Conservation (phyloP, 1,284 basidiomycete species). For the Pyrrhoderma lamaoense region DNA sequence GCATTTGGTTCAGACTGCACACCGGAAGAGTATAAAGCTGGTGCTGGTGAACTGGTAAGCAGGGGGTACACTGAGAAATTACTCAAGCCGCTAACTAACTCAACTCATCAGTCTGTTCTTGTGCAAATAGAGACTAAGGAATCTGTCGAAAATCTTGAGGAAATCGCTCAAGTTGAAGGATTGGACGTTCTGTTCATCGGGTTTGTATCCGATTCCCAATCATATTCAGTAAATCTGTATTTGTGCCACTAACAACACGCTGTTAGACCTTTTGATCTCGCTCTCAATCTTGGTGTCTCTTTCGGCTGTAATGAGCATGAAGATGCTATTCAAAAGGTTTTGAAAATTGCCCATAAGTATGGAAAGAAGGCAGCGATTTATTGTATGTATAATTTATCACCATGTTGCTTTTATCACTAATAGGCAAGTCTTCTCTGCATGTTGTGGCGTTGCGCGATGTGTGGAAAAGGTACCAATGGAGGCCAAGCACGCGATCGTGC, state of each 20-base stretch:
- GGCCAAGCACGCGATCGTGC: conserved; percentile 27
- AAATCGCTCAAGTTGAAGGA: conserved; percentile 17
- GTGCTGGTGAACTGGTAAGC: conserved; percentile 22
- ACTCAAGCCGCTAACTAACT: too few relatives aligned
- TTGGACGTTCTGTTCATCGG: conserved; percentile 24
- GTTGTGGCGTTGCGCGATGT: not conserved
- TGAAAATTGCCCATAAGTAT: conserved; percentile 29
- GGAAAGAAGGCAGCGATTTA: conserved; percentile 25
- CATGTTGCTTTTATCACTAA: not conserved
- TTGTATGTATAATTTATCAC: conserved; percentile 19
- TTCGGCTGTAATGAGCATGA: conserved; percentile 26
- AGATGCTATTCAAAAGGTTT: conserved; percentile 25
- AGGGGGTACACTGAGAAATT: too few relatives aligned
- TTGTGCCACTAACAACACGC: not conserved
- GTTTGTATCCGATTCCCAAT: conserved; percentile 1
- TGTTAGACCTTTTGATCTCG: conserved; percentile 27
- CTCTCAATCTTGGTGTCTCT: conserved; percentile 27
- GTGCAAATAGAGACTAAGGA: conserved; percentile 27
- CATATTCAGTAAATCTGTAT: not conserved
- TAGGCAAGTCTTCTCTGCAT: not conserved
- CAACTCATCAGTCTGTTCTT: conserved; percentile 19
- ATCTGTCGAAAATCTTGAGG: conserved; percentile 15
- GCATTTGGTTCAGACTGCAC: conserved; percentile 24
- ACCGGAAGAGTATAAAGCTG: conserved; percentile 22
- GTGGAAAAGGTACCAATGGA: conserved; percentile 24